Conservation (phyloP, 495 filamentous ascomycete genomes). For the Achaetomiella virescens region DNA sequence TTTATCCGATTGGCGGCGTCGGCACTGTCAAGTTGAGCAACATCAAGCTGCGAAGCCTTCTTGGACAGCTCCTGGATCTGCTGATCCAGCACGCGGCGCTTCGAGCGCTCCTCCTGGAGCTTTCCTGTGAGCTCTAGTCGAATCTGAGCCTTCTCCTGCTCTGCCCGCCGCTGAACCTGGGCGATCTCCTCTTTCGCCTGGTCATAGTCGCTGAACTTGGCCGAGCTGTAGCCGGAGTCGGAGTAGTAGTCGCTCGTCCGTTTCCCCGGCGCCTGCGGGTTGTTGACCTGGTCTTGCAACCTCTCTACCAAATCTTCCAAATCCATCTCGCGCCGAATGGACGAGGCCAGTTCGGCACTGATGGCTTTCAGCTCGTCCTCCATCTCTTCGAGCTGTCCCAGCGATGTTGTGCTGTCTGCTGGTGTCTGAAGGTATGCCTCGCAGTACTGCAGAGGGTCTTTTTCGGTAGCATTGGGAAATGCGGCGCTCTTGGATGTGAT, state of each 20-base stretch:
- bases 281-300: slow-evolving; percentile 66
- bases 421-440: slow-evolving; percentile 45
- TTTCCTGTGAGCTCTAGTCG: slow-evolving; percentile 76
- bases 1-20: slow-evolving; percentile 52
- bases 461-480: slow-evolving; percentile 28
- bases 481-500: slow-evolving; percentile 28
- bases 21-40: slow-evolving; percentile 38
- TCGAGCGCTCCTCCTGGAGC: slow-evolving; percentile 74
- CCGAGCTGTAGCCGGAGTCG: slow-evolving; percentile 84
- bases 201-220: slow-evolving; percentile 61
- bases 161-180: slow-evolving; percentile 69
- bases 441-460: slow-evolving; percentile 35
- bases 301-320: slow-evolving; percentile 89
- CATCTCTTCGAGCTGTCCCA: slow-evolving; percentile 60
- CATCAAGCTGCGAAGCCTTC: slow-evolving; percentile 55
- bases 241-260: slow-evolving; percentile 98
- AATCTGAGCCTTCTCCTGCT: slow-evolving; percentile 87
- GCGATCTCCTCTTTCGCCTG: slow-evolving; percentile 76
- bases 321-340: slow-evolving; percentile 93
- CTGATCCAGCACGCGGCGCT: slow-evolving; percentile 66
- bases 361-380: slow-evolving; percentile 92
- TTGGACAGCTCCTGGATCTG: slow-evolving; percentile 77
- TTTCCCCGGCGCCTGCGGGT: slow-evolving; percentile 55
- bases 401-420: slow-evolving; percentile 32
- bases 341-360: slow-evolving; percentile 82